phyloP scores from a whole-genome alignment of 441 rosid species.

The Pelargonium australe region DNA sequence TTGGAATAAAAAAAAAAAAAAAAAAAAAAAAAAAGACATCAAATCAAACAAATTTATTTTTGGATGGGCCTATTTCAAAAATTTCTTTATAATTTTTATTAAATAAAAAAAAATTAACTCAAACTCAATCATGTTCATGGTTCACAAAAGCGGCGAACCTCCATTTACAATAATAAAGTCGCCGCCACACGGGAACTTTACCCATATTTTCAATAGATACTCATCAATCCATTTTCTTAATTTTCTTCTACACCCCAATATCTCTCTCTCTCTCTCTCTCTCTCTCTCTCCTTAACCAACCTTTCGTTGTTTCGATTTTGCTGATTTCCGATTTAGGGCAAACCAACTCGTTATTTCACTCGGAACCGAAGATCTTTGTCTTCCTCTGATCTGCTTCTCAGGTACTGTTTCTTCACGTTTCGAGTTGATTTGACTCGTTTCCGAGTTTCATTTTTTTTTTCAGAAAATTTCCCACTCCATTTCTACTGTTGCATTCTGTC shows the following conservation, averaged over 20 bases:
- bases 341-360: constrained; percentile 27
- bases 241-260: not conserved
- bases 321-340: constrained; percentile 32
- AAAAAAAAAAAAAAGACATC: no score
- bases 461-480: constrained; percentile 5
- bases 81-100: no score
- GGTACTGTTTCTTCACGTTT: constrained; percentile 20
- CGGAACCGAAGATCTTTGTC: constrained; percentile 16
- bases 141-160: not conserved
- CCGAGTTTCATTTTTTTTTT: constrained; percentile 13
- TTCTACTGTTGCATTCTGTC: not conserved
- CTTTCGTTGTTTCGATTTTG: constrained; percentile 3
- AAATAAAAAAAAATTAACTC: no score
- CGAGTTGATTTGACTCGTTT: constrained; percentile 12
- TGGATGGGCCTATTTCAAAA: no score
- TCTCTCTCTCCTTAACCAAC: not conserved
- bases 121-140: not conserved
- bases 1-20: no score
- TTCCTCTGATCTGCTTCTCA: constrained; percentile 27
- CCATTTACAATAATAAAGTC: not conserved
- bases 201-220: not conserved
- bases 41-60: no score
- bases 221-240: no score
- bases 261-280: not conserved
- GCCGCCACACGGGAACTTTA: constrained; percentile 7